Base-by-base conservation (phyloP, 257 asterid species). In the Orobanche coerulescens region DNA sequence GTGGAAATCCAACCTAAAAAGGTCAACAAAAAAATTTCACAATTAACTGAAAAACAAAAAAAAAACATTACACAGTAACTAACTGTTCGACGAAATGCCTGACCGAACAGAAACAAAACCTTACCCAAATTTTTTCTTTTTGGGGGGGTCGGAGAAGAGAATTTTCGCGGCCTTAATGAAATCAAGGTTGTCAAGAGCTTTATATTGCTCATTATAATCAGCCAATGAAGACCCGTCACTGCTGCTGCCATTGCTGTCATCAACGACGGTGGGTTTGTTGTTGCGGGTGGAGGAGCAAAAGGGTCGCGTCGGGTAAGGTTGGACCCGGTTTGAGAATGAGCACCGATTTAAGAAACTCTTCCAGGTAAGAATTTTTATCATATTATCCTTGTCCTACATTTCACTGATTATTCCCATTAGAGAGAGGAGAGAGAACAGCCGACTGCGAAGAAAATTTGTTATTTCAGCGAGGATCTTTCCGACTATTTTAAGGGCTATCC, bases 1-100 rank as follows among this genome's bases (percentile, higher is more conserved):
- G 82, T 89, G 97, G 70, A 86, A 92, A 86, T 89, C 97, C 70
- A 81, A 44, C 89, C 96, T 92, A 83, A 50, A 37, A 67, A 22
- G 15, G 15, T n/a, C 5, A 67, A 76, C 34, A 47, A 65, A 68
- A 61, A 8, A 62, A 58, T 31, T 12, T 14, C 56, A 30, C 11
- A 20, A 43, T 48, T 22, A 63, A 23, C 67, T 12, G 33, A 52
- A 34, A n/a, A n/a, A n/a, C n/a, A n/a, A n/a, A n/a, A n/a, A n/a
- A n/a, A 9, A 4, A 14, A 10, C 24, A 54, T 4, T 5, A 24
- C 1, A 19, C 16, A 44, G 28, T 7, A 31, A 62, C 26, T 56
- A 50, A 8, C 15, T 64, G 78, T 25, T 71, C 73, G 69, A 68
- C 33, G 54, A 67, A 59, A 67, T 39, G 71, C 53, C 65, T n/a